phyloP scores from a whole-genome alignment of 2,329 filamentous ascomycete species.

The Fusarium aywerte region DNA sequence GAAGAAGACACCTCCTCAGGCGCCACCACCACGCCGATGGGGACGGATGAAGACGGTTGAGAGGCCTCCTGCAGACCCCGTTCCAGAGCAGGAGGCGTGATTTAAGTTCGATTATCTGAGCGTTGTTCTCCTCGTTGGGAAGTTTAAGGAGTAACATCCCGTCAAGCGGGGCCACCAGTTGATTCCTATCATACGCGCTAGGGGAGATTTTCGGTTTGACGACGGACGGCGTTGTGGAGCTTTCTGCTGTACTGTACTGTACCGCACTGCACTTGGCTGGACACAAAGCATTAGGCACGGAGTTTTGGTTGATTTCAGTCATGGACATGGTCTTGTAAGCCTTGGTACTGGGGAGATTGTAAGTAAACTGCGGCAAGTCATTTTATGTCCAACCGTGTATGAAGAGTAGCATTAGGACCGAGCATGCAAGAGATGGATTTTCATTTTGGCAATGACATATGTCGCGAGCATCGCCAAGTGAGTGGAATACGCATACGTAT shows the following conservation, averaged over 20 bases:
- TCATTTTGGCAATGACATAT: constrained; percentile 2
- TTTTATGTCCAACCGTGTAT: constrained; percentile 2
- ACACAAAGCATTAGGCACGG: constrained; percentile 38
- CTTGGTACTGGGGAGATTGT: constrained; percentile 22
- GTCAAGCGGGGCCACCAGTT: constrained; percentile 10
- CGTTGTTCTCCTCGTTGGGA: constrained; percentile 1
- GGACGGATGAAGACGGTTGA: constrained; percentile 55
- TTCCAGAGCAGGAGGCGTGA: constrained; percentile 30
- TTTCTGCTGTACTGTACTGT: constrained; percentile 14
- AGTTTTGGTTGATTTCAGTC: constrained; percentile 27
- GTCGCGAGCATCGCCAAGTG: constrained; percentile 13
- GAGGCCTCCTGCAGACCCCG: constrained; percentile 46
- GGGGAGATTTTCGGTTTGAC: constrained; percentile 22
- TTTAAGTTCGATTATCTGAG: not conserved
- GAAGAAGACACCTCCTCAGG: constrained; percentile 59
- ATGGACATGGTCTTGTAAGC: constrained; percentile 2
- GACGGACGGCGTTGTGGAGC: constrained; percentile 41
- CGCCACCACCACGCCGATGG: constrained; percentile 59
- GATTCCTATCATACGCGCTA: constrained; percentile 9
- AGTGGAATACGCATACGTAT: constrained; percentile 1
- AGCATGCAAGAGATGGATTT: constrained; percentile 15
- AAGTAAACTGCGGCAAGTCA: constrained; percentile 17
- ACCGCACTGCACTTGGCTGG: constrained; percentile 21
- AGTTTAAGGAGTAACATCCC: constrained; percentile 10
- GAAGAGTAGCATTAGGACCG: constrained; percentile 14